Conservation (phyloP, 148 eudicot species). For the Rhododendron molle region DNA sequence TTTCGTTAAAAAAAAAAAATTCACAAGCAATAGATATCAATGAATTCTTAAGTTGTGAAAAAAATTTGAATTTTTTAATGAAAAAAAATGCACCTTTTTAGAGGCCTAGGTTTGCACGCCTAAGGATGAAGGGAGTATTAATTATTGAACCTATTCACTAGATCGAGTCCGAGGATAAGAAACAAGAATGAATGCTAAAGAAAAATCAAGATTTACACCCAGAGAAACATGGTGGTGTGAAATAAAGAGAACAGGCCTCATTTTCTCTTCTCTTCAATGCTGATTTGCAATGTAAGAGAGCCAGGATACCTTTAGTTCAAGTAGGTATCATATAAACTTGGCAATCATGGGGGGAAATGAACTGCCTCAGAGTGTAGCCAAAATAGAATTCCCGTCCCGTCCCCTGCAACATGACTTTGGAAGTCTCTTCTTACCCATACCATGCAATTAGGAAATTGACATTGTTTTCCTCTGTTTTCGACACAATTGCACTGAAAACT, state of each 20-base stretch:
- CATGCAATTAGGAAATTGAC: too few species aligned
- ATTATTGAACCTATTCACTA: background rate
- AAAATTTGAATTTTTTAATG: too few species aligned
- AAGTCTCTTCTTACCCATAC: too few species aligned
- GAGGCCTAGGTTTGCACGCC: too few species aligned
- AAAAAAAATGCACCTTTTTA: too few species aligned
- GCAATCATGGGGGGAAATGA: background rate
- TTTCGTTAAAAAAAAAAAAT: too few species aligned
- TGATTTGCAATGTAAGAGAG: background rate
- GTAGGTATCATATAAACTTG: background rate
- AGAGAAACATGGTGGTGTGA: background rate
- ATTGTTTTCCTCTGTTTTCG: too few species aligned
- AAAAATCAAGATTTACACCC: background rate
- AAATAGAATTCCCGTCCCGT: background rate
- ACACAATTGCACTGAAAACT: too few species aligned
- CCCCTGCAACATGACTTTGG: too few species aligned
- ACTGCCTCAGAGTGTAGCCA: background rate
- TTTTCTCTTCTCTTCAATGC: background rate
- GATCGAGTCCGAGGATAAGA: background rate
- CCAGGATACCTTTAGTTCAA: background rate
- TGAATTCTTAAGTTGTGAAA: too few species aligned
- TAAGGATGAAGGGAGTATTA: too few species aligned
- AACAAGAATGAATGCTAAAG: background rate
- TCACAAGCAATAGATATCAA: too few species aligned
- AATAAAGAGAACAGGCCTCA: background rate